Conservation (phyloP, 495 filamentous ascomycete genomes). For the Rostrohypoxylon terebratum region DNA sequence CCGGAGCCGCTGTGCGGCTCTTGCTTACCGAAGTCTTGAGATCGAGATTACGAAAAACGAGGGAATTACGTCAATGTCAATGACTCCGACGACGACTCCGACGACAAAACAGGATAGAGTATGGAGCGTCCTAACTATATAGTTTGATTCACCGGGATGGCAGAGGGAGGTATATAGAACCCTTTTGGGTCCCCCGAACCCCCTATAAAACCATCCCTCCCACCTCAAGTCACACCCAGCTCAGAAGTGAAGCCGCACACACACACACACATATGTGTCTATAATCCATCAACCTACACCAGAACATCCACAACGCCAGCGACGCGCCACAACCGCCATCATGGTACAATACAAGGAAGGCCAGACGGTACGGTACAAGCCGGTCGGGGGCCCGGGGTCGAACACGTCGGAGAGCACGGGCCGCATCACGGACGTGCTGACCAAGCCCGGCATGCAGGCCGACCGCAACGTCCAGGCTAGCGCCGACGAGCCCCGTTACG, state of each 20-base stretch:
- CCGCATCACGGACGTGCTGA: conserved; percentile 53
- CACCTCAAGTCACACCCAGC: too few relatives aligned
- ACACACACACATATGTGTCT: too few relatives aligned
- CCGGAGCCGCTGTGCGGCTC: conserved; percentile 8
- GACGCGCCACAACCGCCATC: not conserved
- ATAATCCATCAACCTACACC: too few relatives aligned
- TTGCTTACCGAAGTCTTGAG: conserved; percentile 22
- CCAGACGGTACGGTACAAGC: conserved; percentile 57
- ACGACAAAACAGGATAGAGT: too few relatives aligned
- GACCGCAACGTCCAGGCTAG: conserved; percentile 57
- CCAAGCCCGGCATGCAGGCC: conserved; percentile 55
- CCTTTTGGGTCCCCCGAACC: too few relatives aligned
- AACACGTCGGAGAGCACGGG: conserved; percentile 56
- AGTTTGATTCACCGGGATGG: too few relatives aligned
- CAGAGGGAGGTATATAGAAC: too few relatives aligned
- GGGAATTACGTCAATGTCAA: conserved; percentile 5
- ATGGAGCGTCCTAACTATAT: too few relatives aligned
- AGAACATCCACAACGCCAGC: too few relatives aligned
- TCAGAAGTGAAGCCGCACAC: too few relatives aligned
- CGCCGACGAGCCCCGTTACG: conserved; percentile 54
- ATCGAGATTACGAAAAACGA: conserved; percentile 39
- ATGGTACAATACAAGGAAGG: conserved; percentile 47
- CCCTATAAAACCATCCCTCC: too few relatives aligned
- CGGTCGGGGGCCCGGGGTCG: conserved; percentile 56
- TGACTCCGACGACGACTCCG: not conserved